phyloP scores from a whole-genome alignment of 805 yeast genomes.

The Schwanniomyces polymorphus region DNA sequence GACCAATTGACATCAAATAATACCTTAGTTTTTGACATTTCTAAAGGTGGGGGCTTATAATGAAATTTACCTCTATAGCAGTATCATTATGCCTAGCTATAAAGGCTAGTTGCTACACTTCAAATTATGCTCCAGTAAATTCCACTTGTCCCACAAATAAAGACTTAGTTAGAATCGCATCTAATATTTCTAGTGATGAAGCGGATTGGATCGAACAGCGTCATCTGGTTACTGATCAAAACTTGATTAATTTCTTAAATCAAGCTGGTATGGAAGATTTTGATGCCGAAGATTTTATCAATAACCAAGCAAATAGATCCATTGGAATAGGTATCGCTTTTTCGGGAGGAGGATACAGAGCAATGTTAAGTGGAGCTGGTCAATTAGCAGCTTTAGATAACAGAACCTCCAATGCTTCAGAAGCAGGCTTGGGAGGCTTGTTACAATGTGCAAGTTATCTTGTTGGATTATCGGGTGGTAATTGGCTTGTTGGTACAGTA shows the following conservation, averaged over 20 bases:
- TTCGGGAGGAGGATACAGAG: constrained; percentile 88
- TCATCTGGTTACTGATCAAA: constrained; percentile 25
- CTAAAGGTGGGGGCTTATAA: neutral
- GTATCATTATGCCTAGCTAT: neutral
- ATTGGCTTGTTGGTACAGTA: constrained; percentile 66
- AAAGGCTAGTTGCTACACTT: constrained; percentile 42
- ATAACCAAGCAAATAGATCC: constrained; percentile 21
- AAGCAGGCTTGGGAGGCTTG: constrained; percentile 72
- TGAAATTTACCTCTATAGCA: neutral
- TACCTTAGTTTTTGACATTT: neutral
- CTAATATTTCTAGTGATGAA: constrained; percentile 44
- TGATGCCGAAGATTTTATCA: constrained; percentile 42
- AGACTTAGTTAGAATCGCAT: constrained; percentile 48
- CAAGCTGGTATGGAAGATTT: constrained; percentile 48
- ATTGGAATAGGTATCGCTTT: constrained; percentile 36
- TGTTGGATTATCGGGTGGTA: constrained; percentile 67
- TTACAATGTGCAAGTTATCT: constrained; percentile 72
- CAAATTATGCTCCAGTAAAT: constrained; percentile 63
- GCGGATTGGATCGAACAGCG: constrained; percentile 23
- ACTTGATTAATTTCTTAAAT: constrained; percentile 41
- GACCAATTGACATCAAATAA: neutral
- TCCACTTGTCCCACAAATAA: constrained; percentile 50
- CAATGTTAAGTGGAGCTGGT: constrained; percentile 87
- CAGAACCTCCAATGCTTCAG: constrained; percentile 54
- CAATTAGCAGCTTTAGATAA: constrained; percentile 77